A percentile compares a stretch with the other conserved stretches of the same genome.
These are phyloP conservation scores for Colletotrichum australisinense DNA, from an alignment of 2,329 filamentous ascomycete genomes.

Conservation along the genomic window DNA sequence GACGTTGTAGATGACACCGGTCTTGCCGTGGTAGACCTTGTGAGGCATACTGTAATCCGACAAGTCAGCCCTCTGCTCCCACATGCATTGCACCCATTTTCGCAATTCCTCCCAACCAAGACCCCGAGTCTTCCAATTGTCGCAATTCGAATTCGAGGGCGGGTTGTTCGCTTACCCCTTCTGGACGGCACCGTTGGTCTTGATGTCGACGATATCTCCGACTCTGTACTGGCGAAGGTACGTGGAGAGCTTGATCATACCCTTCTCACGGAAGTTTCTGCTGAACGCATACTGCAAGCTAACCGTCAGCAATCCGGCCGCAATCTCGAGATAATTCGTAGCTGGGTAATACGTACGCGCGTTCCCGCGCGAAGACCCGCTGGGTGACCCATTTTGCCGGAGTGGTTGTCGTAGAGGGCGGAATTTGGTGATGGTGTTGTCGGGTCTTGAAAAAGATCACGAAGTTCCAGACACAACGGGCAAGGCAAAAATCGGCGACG, in stretches of 20 bases:
- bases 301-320: conserved; percentile 45
- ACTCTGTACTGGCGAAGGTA: conserved; percentile 98
- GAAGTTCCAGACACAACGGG: conserved; percentile 5
- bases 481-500: conserved; percentile 7
- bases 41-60: conserved; percentile 82
- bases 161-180: conserved; percentile 79
- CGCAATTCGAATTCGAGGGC: conserved; percentile 28
- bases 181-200: conserved; percentile 97
- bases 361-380: conserved; percentile 89
- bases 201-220: conserved; percentile 98
- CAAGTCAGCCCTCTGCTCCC: conserved; percentile 43
- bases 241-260: conserved; percentile 91
- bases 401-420: conserved; percentile 37
- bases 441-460: conserved; percentile 21
- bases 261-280: conserved; percentile 94
- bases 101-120: background rate
- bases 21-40: conserved; percentile 99
- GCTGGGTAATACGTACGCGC: conserved; percentile 69
- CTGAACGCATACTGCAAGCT: conserved; percentile 84
- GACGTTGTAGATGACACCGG: conserved; percentile 98
- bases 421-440: conserved; percentile 29
- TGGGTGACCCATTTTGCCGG: conserved; percentile 83
- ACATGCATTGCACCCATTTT: background rate
- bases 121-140: background rate
- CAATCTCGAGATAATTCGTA: background rate